A percentile compares a stretch with the other conserved stretches of the same genome.
phyloP scores from a whole-genome alignment of 2,329 filamentous ascomycete genomes.

The Pochonia chlamydosporia region DNA sequence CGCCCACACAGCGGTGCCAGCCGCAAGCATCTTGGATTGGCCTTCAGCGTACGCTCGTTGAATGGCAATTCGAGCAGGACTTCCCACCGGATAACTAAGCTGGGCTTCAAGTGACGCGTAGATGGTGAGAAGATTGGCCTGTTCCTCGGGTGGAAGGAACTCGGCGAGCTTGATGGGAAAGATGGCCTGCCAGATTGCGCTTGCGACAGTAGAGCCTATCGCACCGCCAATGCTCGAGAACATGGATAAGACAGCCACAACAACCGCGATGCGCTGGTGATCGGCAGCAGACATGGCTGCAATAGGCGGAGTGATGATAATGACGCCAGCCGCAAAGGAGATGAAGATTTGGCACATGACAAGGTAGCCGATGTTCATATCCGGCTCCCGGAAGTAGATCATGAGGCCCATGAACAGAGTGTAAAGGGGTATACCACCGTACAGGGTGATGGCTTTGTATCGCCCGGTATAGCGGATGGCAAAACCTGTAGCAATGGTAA shows the following conservation, averaged over 20 bases:
- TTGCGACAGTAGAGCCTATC: conserved; percentile 51
- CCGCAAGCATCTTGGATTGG: conserved; percentile 40
- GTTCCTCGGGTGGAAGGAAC: conserved; percentile 39
- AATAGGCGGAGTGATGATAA: conserved; percentile 53
- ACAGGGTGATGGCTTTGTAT: conserved; percentile 48
- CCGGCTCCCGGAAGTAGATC: conserved; percentile 50
- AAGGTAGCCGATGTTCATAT: conserved; percentile 44
- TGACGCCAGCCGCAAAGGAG: conserved; percentile 49
- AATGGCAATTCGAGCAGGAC: conserved; percentile 44
- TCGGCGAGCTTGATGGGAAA: conserved; percentile 43
- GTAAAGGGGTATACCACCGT: conserved; percentile 46
- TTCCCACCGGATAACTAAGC: conserved; percentile 43
- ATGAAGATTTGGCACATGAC: conserved; percentile 57
- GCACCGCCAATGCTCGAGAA: conserved; percentile 53
- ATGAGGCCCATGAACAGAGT: conserved; percentile 50
- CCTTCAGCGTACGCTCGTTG: conserved; percentile 50
- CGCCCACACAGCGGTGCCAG: conserved; percentile 33
- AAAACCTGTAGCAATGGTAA: conserved; percentile 39
- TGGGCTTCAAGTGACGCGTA: conserved; percentile 50
- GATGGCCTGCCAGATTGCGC: conserved; percentile 54
- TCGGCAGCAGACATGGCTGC: conserved; percentile 51
- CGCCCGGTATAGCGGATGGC: conserved; percentile 42
- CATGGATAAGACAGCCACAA: conserved; percentile 50
- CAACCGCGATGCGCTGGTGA: conserved; percentile 51
- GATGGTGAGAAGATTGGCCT: conserved; percentile 36